Conservation (phyloP, 2,329 filamentous ascomycete species). For the Epichloe typhina region DNA sequence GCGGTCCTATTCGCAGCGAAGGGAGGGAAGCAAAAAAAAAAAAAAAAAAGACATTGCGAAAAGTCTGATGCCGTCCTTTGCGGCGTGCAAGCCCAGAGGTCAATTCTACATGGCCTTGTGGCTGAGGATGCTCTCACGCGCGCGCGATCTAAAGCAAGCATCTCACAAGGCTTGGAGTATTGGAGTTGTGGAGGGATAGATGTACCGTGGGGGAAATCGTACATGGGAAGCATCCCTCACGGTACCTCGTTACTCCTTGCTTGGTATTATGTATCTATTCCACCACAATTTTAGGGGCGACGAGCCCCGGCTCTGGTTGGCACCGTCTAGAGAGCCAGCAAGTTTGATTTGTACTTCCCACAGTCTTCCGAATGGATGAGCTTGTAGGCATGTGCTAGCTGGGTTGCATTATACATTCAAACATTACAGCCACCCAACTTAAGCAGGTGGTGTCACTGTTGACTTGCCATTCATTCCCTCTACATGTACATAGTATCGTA, state of each 20-base stretch:
- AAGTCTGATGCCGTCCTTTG: not conserved
- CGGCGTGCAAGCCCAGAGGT: not conserved
- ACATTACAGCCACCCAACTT: not conserved
- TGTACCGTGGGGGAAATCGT: too few relatives aligned
- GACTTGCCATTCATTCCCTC: not conserved
- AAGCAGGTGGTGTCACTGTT: not conserved
- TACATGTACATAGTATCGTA: not conserved
- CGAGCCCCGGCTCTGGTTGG: not conserved
- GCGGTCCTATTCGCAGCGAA: not conserved
- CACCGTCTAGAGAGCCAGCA: not conserved
- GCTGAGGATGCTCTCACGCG: not conserved
- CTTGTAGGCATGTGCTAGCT: not conserved
- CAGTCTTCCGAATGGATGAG: not conserved
- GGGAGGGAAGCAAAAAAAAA: not conserved
- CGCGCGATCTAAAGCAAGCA: not conserved
- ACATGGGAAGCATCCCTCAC: too few relatives aligned
- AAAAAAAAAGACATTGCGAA: not conserved
- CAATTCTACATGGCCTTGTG: not conserved
- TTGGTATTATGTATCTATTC: too few relatives aligned
- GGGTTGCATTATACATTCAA: not conserved
- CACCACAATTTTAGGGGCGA: not conserved
- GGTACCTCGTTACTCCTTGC: too few relatives aligned
- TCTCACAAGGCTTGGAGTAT: not conserved
- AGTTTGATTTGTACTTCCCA: not conserved
- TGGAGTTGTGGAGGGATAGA: not conserved